Percentiles rank a stretch among this genome's conserved stretches.
These are phyloP conservation scores for Vaccinium darrowii DNA, from an alignment of 148 eudicot species.

Conservation along the genomic window DNA sequence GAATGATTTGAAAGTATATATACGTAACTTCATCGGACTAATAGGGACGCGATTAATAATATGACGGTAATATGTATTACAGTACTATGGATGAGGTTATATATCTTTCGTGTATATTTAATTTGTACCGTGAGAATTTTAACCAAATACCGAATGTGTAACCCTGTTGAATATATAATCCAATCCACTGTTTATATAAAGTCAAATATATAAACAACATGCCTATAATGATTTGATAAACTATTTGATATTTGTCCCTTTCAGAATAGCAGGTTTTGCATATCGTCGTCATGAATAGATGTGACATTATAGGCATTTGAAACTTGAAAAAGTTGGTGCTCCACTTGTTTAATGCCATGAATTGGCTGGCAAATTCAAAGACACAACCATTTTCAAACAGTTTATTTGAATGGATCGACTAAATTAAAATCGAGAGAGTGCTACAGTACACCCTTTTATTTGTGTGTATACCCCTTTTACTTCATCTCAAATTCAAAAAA, in stretches of 20 bases:
- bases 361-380: conserved; percentile 2
- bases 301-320: not conserved
- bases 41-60: not conserved
- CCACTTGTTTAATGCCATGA: not conserved
- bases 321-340: not conserved
- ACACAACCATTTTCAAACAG: not conserved
- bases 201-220: not conserved
- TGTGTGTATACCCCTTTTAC: not conserved
- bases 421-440: not conserved
- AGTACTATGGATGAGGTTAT: not conserved
- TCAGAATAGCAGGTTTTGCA: not conserved
- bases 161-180: not conserved
- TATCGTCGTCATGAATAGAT: not conserved
- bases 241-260: not conserved
- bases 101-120: not conserved
- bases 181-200: not conserved
- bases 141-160: not conserved
- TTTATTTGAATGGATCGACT: not conserved
- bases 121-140: not conserved
- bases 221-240: not conserved
- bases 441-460: not conserved
- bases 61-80: not conserved
- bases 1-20: not conserved
- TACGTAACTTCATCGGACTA: not conserved
- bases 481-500: not conserved